Conservation (phyloP, 148 eudicot genomes). For the Vaccinium macrocarpon region DNA sequence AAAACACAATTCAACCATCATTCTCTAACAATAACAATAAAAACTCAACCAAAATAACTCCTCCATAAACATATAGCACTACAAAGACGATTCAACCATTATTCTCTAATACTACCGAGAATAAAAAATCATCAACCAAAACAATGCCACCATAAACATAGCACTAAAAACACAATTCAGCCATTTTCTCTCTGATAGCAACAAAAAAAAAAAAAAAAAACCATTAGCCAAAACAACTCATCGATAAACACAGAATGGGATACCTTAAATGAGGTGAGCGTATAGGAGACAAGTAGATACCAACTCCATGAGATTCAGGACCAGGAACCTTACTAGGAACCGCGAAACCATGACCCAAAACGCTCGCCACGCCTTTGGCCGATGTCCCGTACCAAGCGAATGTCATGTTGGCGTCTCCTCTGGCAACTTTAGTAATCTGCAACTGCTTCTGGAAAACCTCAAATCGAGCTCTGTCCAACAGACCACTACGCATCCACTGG, state of each 20-base stretch:
- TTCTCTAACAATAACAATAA: not conserved
- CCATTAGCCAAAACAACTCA: not conserved
- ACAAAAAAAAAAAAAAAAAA: not conserved
- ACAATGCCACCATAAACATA: not conserved
- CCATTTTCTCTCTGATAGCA: too few relatives aligned
- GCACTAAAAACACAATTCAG: too few relatives aligned
- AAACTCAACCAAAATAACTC: not conserved
- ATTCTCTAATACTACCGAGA: not conserved
- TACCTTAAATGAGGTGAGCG: slow-evolving; percentile 45
- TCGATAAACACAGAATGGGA: not conserved
- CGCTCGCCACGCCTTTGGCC: slow-evolving; percentile 30
- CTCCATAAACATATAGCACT: not conserved
- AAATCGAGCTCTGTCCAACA: slow-evolving; percentile 35
- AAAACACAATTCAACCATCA: slow-evolving; percentile 17
- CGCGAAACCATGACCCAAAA: slow-evolving; percentile 48
- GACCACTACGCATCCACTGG: slow-evolving; percentile 32
- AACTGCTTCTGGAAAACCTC: slow-evolving; percentile 42
- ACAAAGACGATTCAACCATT: slow-evolving; percentile 13
- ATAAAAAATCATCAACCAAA: not conserved
- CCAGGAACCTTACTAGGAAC: slow-evolving; percentile 26
- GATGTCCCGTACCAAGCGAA: slow-evolving; percentile 62
- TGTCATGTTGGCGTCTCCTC: slow-evolving; percentile 37
- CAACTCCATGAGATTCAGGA: slow-evolving; percentile 39
- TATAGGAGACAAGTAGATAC: slow-evolving; percentile 54
- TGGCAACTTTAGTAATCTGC: slow-evolving; percentile 36